Percentiles rank a stretch among this genome's conserved stretches.
Conservation (phyloP, 306 rosid genomes). For the Vicia faba region DNA sequence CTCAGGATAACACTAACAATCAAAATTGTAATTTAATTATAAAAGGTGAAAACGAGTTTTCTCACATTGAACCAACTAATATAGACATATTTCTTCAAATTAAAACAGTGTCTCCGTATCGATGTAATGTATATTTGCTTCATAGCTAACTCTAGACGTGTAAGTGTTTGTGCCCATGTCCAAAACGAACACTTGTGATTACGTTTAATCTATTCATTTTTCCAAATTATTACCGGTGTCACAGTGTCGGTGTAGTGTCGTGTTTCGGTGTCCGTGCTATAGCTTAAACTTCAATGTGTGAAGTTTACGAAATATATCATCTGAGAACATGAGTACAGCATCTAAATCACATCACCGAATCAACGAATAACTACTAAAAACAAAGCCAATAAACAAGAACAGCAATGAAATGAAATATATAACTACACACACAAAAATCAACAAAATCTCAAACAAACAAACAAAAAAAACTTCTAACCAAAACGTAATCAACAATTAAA, state of each 20-base stretch:
- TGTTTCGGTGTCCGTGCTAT: neutral
- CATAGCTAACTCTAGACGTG: neutral
- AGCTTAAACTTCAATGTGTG: neutral
- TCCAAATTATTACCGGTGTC: no score
- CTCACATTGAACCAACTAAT: neutral
- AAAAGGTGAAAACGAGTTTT: neutral
- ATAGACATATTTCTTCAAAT: neutral
- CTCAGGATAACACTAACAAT: neutral
- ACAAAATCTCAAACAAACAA: neutral
- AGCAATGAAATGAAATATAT: slow-evolving; percentile 9
- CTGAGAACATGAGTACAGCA: neutral
- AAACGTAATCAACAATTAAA: neutral
- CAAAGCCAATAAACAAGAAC: neutral
- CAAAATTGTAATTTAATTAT: neutral
- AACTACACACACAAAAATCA: slow-evolving; percentile 7
- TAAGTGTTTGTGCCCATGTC: no score
- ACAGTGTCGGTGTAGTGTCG: neutral
- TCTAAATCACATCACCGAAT: neutral
- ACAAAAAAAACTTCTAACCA: neutral
- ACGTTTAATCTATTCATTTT: neutral
- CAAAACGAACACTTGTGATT: no score
- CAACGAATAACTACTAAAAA: neutral
- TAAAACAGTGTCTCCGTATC: neutral
- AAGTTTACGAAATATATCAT: neutral
- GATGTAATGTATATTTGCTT: neutral